Percentiles rank a stretch among this genome's conserved stretches.
Conservation (phyloP, 2,329 filamentous ascomycete genomes). For the Thielaviopsis populi region DNA sequence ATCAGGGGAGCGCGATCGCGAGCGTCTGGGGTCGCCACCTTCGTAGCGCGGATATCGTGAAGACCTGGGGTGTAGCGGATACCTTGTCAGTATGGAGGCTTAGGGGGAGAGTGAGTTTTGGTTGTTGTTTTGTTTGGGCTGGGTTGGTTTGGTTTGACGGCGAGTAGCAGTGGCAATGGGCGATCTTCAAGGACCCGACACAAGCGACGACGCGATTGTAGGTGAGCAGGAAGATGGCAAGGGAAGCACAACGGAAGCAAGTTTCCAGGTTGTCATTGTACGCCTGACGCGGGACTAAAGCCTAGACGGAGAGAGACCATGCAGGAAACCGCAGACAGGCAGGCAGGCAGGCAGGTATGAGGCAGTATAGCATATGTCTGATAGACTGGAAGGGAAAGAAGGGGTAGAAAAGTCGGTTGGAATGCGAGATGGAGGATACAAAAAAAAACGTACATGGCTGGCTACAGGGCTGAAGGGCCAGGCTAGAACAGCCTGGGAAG, state of each 20-base stretch:
- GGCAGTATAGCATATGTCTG: not conserved
- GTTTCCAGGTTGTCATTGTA: not conserved
- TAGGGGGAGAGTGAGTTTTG: not conserved
- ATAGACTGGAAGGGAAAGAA: not conserved
- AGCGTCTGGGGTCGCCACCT: conserved; percentile 38
- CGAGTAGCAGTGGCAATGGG: not conserved
- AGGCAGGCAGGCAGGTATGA: not conserved
- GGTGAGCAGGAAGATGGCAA: not conserved
- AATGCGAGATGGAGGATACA: conserved; percentile 4
- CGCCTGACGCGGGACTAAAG: not conserved
- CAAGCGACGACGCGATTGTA: not conserved
- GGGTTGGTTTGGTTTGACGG: not conserved
- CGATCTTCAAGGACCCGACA: not conserved
- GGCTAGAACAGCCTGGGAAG: conserved; percentile 1
- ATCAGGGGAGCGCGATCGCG: conserved; percentile 53
- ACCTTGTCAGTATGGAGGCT: conserved; percentile 1
- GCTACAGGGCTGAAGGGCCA: conserved; percentile 10
- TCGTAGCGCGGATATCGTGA: conserved; percentile 48
- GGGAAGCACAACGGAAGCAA: not conserved
- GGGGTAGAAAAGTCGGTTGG: not conserved
- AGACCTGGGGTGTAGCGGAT: conserved; percentile 25
- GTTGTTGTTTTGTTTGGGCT: no score
- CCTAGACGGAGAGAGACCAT: not conserved
- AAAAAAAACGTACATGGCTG: conserved; percentile 11
- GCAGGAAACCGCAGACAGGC: conserved; percentile 9